Conservation (phyloP, 495 filamentous ascomycete genomes). For the Pyrenula massariospora region DNA sequence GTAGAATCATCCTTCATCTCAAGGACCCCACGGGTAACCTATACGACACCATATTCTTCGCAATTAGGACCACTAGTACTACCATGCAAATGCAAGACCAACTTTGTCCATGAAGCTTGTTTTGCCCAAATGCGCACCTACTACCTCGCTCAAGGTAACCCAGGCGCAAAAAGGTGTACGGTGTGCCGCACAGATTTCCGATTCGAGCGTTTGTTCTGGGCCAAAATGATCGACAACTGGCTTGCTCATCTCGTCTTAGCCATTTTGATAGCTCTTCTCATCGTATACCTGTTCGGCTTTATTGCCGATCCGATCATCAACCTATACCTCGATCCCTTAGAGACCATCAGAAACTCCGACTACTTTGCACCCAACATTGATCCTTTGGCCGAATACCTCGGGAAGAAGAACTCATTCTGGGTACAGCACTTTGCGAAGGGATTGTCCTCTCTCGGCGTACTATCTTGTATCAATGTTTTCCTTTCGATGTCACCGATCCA, state of each 20-base stretch:
- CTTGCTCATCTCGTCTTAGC: conserved; percentile 54
- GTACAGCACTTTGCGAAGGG: conserved; percentile 79
- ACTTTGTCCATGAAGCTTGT: conserved; percentile 94
- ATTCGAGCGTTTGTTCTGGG: conserved; percentile 65
- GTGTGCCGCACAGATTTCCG: conserved; percentile 82
- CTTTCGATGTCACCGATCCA: conserved; percentile 62
- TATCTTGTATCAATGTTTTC: conserved; percentile 76
- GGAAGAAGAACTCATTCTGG: conserved; percentile 36
- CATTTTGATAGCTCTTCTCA: conserved; percentile 50
- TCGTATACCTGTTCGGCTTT: conserved; percentile 75
- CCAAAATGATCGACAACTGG: conserved; percentile 59
- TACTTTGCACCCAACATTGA: conserved; percentile 6
- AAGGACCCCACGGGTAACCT: conserved; percentile 47
- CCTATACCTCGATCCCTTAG: conserved; percentile 67
- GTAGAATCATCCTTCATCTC: background rate
- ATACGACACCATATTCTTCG: conserved; percentile 60
- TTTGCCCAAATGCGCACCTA: conserved; percentile 74
- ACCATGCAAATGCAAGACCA: conserved; percentile 86
- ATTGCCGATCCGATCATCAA: conserved; percentile 88
- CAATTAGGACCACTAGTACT: conserved; percentile 71
- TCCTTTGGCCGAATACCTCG: conserved; percentile 10
- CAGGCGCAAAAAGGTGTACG: conserved; percentile 78
- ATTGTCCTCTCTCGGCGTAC: conserved; percentile 66
- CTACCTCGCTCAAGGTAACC: conserved; percentile 50
- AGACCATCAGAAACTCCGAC: conserved; percentile 28